phyloP scores from a whole-genome alignment of 495 filamentous ascomycete genomes.

The Penicillium egyptiacum region DNA sequence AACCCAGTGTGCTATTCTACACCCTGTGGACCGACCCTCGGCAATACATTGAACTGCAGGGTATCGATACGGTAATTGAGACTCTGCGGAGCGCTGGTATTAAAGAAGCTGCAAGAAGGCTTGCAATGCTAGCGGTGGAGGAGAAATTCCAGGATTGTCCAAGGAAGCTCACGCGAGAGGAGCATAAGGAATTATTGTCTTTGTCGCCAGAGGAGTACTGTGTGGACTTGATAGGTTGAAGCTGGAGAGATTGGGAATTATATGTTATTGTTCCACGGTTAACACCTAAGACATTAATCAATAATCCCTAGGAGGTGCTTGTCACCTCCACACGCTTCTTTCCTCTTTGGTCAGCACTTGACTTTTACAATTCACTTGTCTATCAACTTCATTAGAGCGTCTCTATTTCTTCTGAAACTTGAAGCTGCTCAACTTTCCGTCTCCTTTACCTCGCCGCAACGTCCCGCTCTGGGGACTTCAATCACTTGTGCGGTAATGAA shows the following conservation, averaged over 20 bases:
- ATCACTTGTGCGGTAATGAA: background rate
- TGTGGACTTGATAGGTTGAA: background rate
- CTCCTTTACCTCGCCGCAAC: background rate
- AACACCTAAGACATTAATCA: constrained; percentile 2
- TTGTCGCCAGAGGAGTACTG: constrained; percentile 16
- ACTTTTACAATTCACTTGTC: constrained; percentile 2
- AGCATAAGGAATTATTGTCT: background rate
- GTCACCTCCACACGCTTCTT: background rate
- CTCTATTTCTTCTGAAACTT: constrained; percentile 3
- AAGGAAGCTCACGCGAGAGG: background rate
- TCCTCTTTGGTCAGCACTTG: background rate
- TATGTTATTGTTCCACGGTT: constrained; percentile 4
- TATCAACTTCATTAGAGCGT: constrained; percentile 3
- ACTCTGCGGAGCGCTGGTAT: background rate
- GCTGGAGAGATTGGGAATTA: background rate
- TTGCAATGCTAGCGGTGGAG: background rate
- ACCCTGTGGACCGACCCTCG: background rate
- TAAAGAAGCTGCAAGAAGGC: background rate
- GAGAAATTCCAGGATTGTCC: background rate
- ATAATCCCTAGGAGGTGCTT: background rate
- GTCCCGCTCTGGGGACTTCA: background rate
- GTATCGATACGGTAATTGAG: background rate
- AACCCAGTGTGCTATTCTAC: background rate
- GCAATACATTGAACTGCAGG: background rate
- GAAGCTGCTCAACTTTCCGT: background rate